phyloP scores from a whole-genome alignment of 2,329 filamentous ascomycete genomes.

The Penicillium paneum region DNA sequence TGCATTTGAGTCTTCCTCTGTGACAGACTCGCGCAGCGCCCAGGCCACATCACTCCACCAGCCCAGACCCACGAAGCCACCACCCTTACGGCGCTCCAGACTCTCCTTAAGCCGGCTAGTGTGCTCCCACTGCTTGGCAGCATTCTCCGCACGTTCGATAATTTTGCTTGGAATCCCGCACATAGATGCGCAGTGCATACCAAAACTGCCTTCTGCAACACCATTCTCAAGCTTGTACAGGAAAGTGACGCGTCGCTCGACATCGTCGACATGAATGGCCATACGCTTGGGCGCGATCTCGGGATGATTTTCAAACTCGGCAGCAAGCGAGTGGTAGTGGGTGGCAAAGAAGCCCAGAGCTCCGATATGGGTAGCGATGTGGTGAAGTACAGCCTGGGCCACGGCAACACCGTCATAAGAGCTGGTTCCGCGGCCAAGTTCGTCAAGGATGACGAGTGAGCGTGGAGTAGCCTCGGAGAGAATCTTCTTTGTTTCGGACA shows the following conservation, averaged over 20 bases:
- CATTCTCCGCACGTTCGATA: conserved; percentile 81
- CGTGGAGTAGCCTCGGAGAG: conserved; percentile 88
- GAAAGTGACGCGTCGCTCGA: conserved; percentile 84
- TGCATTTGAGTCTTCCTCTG: conserved; percentile 30
- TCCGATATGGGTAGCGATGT: conserved; percentile 87
- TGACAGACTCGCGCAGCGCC: conserved; percentile 59
- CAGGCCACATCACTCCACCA: conserved; percentile 83
- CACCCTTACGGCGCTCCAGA: conserved; percentile 73
- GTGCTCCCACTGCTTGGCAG: conserved; percentile 91
- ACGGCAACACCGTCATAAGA: conserved; percentile 97
- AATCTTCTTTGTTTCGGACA: conserved; percentile 98
- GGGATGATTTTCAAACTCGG: conserved; percentile 84
- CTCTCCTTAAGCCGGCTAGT: conserved; percentile 87
- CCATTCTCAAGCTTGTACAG: conserved; percentile 91
- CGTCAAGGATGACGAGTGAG: conserved; percentile 93
- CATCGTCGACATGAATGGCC: conserved; percentile 90
- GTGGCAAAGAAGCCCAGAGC: conserved; percentile 96
- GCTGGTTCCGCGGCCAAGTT: conserved; percentile 89
- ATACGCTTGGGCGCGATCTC: conserved; percentile 85
- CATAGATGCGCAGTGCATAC: conserved; percentile 99
- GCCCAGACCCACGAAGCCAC: conserved; percentile 79
- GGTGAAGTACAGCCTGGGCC: conserved; percentile 94
- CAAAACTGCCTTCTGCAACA: conserved; percentile 93
- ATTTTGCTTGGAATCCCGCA: conserved; percentile 84
- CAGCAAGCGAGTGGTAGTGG: conserved; percentile 90